Percentiles rank a stretch among this genome's conserved stretches.
These are phyloP conservation scores for Cunninghamia lanceolata DNA, from an alignment of 75 land plant species.

Conservation along the genomic window DNA sequence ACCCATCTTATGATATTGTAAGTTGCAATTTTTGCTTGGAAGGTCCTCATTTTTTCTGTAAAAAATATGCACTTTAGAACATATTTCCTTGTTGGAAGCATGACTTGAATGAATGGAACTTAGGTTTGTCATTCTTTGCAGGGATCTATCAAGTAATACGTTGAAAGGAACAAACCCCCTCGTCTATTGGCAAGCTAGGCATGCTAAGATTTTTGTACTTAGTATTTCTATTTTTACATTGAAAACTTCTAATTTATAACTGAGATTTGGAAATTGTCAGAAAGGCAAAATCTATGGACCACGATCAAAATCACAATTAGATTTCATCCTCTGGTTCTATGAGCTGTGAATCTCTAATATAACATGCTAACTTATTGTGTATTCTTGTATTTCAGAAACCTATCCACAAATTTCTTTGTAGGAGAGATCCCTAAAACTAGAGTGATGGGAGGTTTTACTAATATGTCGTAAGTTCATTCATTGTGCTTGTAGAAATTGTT, in stretches of 20 bases:
- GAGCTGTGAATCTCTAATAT: background rate
- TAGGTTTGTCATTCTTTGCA: conserved; percentile 18
- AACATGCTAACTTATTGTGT: background rate
- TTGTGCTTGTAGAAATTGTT: background rate
- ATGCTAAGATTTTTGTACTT: conserved; percentile 55
- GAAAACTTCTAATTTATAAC: background rate
- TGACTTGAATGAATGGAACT: background rate
- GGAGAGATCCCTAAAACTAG: conserved; percentile 80
- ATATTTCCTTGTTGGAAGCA: background rate
- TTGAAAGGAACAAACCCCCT: conserved; percentile 69
- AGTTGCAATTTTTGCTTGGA: conserved; percentile 6
- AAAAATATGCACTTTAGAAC: background rate
- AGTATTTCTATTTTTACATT: conserved; percentile 5
- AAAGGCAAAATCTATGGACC: background rate
- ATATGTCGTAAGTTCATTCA: conserved; percentile 58
- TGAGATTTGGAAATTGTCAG: background rate
- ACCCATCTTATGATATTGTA: conserved; percentile 50
- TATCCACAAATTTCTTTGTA: conserved; percentile 75
- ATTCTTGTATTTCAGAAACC: conserved; percentile 43
- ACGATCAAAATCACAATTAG: background rate
- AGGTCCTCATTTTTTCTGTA: background rate
- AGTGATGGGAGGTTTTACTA: conserved; percentile 53
- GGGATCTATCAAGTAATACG: conserved; percentile 76
- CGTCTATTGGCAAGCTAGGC: conserved; percentile 48
- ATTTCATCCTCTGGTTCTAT: too few species aligned